Conservation (phyloP, 2,329 filamentous ascomycete genomes). For the Pseudopithomyces chartarum region DNA sequence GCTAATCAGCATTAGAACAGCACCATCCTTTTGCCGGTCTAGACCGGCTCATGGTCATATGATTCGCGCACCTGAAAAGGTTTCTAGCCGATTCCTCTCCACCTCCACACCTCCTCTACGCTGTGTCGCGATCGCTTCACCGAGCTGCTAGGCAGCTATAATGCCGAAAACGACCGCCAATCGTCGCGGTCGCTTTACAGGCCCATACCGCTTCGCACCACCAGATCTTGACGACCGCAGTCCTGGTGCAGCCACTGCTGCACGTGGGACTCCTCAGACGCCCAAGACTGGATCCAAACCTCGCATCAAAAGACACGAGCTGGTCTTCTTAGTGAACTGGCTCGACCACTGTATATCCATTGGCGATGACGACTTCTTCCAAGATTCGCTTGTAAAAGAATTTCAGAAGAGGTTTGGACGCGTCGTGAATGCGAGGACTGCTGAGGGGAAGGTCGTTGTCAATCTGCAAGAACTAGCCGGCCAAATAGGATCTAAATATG, state of each 20-base stretch:
- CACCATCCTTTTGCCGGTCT: neutral
- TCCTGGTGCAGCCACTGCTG: neutral
- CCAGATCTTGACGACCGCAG: neutral
- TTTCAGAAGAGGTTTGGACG: constrained; percentile 2
- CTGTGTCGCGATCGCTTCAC: neutral
- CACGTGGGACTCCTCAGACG: neutral
- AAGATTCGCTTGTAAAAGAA: constrained; percentile 3
- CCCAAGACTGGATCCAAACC: neutral
- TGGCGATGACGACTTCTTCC: constrained; percentile 2
- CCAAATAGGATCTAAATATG: constrained; percentile 4
- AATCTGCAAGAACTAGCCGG: constrained; percentile 1
- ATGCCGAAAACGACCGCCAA: constrained; percentile 1
- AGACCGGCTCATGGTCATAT: neutral
- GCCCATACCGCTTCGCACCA: constrained; percentile 5
- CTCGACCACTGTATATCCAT: neutral
- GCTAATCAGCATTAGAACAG: neutral
- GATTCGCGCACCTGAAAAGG: neutral
- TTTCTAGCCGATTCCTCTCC: neutral
- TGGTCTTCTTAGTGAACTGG: constrained; percentile 4
- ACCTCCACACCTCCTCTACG: neutral
- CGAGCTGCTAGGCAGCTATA: constrained; percentile 5
- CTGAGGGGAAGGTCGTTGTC: constrained; percentile 1
- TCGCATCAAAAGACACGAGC: constrained; percentile 2
- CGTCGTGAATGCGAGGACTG: constrained; percentile 3
- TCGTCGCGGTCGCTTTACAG: constrained; percentile 4